Base-by-base conservation (phyloP, 768 basidiomycete species). In the Phylloporus sp. region DNA sequence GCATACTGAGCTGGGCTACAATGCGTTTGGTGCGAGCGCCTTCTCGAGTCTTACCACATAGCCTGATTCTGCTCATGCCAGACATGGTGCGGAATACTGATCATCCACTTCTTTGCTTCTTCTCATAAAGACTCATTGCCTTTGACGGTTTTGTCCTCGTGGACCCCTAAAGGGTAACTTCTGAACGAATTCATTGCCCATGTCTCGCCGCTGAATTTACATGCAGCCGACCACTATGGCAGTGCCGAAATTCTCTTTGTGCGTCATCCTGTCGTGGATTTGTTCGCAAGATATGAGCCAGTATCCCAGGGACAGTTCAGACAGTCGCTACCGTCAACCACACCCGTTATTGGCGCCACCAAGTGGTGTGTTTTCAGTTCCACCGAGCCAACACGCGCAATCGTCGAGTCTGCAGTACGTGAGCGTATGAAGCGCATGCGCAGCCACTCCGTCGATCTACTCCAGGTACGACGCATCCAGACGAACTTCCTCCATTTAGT, bases 331-430 rank as follows among this genome's bases (percentile, higher is more conserved):
- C 65, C 73, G 26, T 55, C 69, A 27, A 61, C 75, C 26, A 62
- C 72, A 32, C 59, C 68, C 4, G 76, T 87, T 10, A 55, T 91
- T 23, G 86, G 88, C 38, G 88, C 85, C 2, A 93, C 91, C 3
- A 93, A 93, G 64, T 93, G 88, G 88, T 91, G 89, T 65, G 80
- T 89, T 13, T 91, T 91, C 72, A 75, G 78, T 51, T 70, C 71
- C 26, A 71, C 74, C 15, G 68, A 68, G 13, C 73, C 80, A 2
- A 77, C 85, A 4, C 80, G 79, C 7, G 66, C 73, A 27, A 67
- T 76, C 47, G 86, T 90, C 44, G 75, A 82, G 58, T 76, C 76
- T 9, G 85, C 80, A 10, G 76, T 91, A 13, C 75, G 77, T 53
- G 87, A 91, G 59, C 81, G 89, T 45, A 76, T 86, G 70, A 74